Percentiles rank a stretch among this genome's conserved stretches.
Conservation (phyloP, 1,139 yeast species). For the Suhomyces yuchorum region DNA sequence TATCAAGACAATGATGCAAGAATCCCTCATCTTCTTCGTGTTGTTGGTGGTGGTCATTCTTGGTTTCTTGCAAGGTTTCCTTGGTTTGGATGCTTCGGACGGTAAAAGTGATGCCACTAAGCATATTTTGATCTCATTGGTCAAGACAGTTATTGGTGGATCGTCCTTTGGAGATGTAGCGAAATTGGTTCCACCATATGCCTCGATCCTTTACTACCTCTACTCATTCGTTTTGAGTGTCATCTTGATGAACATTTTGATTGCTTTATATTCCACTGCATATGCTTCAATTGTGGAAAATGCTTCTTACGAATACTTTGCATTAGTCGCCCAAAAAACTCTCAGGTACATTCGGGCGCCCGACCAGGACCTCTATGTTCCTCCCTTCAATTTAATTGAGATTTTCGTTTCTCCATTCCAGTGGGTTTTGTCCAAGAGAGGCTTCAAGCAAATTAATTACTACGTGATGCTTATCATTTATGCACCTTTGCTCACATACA, state of each 20-base stretch:
- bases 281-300: constrained; percentile 80
- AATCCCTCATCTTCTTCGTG: constrained; percentile 77
- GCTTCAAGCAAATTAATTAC: constrained; percentile 44
- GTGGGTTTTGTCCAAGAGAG: constrained; percentile 29
- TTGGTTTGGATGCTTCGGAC: constrained; percentile 86
- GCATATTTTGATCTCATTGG: constrained; percentile 62
- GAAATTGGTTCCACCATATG: constrained; percentile 81
- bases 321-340: constrained; percentile 82
- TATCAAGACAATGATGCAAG: constrained; percentile 82
- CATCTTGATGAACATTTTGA: constrained; percentile 73
- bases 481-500: constrained; percentile 63
- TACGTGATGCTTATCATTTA: constrained; percentile 65
- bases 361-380: constrained; percentile 81
- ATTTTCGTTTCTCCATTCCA: constrained; percentile 42
- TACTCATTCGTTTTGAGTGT: constrained; percentile 76
- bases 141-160: constrained; percentile 71
- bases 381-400: constrained; percentile 81
- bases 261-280: constrained; percentile 85
- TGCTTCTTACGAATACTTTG: constrained; percentile 83
- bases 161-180: constrained; percentile 73
- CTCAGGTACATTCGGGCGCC: constrained; percentile 85
- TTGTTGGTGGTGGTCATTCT: constrained; percentile 67
- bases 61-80: constrained; percentile 84
- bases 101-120: constrained; percentile 77
- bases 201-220: constrained; percentile 70